These are phyloP conservation scores for Chlamydomonas sp. DNA, from an alignment of 139 green algal genomes.

Conservation along the genomic window DNA sequence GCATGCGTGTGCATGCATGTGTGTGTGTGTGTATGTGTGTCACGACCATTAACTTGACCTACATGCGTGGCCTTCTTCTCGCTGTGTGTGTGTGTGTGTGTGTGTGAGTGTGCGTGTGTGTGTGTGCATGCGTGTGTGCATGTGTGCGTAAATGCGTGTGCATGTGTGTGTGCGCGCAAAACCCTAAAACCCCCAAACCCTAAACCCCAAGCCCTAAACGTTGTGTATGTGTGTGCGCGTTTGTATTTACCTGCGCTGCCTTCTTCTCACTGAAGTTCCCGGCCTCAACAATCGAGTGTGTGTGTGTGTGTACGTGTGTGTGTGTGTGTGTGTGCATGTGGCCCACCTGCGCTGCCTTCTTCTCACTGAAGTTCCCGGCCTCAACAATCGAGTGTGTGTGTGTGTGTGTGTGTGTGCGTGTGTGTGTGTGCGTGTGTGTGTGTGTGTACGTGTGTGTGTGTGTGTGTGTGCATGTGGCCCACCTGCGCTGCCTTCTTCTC, in stretches of 20 bases:
- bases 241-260: conserved; percentile 21
- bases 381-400: background rate
- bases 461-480: too few species aligned
- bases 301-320: too few species aligned
- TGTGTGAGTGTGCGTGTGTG: conserved; percentile 6
- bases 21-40: too few species aligned
- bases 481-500: conserved; percentile 45
- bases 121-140: background rate
- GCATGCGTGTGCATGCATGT: too few species aligned
- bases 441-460: background rate
- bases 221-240: background rate
- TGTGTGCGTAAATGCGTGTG: too few species aligned
- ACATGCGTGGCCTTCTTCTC: conserved; percentile 34
- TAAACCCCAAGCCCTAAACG: too few species aligned
- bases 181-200: too few species aligned
- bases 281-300: conserved; percentile 11
- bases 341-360: conserved; percentile 35
- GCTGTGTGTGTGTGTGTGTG: background rate
- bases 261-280: too few species aligned
- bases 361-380: too few species aligned
- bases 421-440: background rate
- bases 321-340: conserved; percentile 2
- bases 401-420: conserved; percentile 7
- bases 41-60: too few species aligned
- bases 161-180: too few species aligned